Percentiles rank a stretch among this genome's conserved stretches.
Conservation (phyloP, 345 rosid genomes). For the Eucalyptus brandiana region DNA sequence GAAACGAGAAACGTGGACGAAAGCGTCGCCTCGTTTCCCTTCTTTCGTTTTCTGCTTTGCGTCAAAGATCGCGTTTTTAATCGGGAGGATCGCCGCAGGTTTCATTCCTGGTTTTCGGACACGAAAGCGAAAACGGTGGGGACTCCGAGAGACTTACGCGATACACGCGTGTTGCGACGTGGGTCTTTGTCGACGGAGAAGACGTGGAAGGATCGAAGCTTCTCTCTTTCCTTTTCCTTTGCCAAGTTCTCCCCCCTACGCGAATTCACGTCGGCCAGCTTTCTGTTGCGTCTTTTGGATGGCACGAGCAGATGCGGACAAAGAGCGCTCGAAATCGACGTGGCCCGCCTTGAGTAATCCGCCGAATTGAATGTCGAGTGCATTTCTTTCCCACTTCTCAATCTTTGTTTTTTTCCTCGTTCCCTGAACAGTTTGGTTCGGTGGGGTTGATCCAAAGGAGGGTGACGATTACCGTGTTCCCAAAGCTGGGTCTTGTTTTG, state of each 20-base stretch:
- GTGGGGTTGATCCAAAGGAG: background rate
- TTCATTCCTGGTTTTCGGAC: background rate
- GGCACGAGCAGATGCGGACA: background rate
- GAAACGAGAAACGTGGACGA: background rate
- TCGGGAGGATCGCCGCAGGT: background rate
- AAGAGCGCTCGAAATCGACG: background rate
- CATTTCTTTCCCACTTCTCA: background rate
- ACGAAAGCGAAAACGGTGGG: background rate
- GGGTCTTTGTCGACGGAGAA: background rate
- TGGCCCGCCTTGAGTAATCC: background rate
- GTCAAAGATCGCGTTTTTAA: background rate
- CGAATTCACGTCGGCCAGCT: background rate
- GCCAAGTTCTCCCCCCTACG: background rate
- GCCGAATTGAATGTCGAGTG: background rate
- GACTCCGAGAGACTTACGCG: background rate
- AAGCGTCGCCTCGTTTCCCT: background rate
- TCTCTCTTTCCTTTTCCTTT: background rate
- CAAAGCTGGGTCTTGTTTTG: background rate
- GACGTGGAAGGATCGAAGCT: background rate
- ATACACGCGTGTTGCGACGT: background rate
- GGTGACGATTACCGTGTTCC: background rate
- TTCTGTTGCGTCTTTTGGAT: background rate
- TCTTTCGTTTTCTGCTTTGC: background rate
- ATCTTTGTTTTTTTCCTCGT: background rate
- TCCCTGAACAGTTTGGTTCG: background rate